Evolutionary conservation across 2,329 filamentous ascomycete genomes (phyloP), one percentile per base, ranked within the genome.

Genomic region (Parasarocladium wereldwijsianum): DNA sequence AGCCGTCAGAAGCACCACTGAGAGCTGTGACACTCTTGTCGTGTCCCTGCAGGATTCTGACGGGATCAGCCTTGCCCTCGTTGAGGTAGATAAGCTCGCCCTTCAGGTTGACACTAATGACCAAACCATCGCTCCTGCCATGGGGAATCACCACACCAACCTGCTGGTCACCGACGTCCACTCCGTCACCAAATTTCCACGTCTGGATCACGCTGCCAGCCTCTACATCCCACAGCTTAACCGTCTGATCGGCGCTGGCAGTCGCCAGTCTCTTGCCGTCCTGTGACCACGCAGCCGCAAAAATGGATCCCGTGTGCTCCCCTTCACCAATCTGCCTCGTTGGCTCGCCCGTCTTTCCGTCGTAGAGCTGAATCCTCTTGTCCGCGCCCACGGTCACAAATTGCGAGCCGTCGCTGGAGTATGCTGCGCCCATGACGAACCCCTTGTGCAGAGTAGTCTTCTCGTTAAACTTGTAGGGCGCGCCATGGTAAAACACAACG

Each of bases 381-480:
- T 98, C 90, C n/a, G 81, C 84, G 21, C 90, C 87, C 2, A 94
- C 87, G 31, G 80, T 93, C 19, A 90, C 81, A 36, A 98, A 61
- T 21, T 64, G 62, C 23, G 64, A 73, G 26, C 90, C 90, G 49
- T 96, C 86, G 0, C 87, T 87, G 17, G 83, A 87, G 53, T 94
- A 98, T 3, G 76, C 81, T 4, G 85, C 73, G 17, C 80, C 85
- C 44, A 87, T 81, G 12, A 96, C 75, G 50, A 92, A 96, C 36
- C 86, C 84, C 46, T 76, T 80, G 54, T 98, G 90, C 45, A 83
- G 66, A 36, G 76, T 64, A 27, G 77, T 64, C 52, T 85, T 87
- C n/a, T 67, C 76, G 48, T 85, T 82, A 62, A 93, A 96, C 52
- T 93, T 94, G 66, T 94, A 98, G 1, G 90, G 90, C 1, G 81